Percentiles rank a stretch among this genome's conserved stretches.
phyloP scores from a whole-genome alignment of 1,139 yeast species.

The Debaryomyces nepalensis region DNA sequence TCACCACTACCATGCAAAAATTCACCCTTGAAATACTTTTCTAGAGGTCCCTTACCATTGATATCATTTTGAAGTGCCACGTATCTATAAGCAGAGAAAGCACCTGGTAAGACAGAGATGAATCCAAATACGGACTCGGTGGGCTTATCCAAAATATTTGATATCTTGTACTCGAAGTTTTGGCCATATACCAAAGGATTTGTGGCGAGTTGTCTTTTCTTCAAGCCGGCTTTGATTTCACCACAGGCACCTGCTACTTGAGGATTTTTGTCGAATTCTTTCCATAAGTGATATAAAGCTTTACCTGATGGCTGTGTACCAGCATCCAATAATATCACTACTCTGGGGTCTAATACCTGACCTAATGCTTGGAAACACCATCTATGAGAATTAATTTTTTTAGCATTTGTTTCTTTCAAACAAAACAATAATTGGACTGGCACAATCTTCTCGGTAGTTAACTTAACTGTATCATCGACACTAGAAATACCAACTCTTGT shows the following conservation, averaged over 20 bases:
- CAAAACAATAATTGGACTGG: conserved; percentile 54
- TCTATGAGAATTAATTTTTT: conserved; percentile 53
- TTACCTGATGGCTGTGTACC: conserved; percentile 55
- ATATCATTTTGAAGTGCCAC: conserved; percentile 82
- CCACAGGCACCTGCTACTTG: conserved; percentile 58
- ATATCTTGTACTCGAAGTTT: conserved; percentile 77
- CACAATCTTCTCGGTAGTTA: conserved; percentile 53
- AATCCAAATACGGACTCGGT: conserved; percentile 92
- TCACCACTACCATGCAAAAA: conserved; percentile 52
- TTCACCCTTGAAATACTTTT: conserved; percentile 54
- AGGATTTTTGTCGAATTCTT: conserved; percentile 52
- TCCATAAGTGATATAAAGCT: conserved; percentile 53
- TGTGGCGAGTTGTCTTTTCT: conserved; percentile 45
- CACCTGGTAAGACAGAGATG: conserved; percentile 94
- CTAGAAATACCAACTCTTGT: conserved; percentile 53
- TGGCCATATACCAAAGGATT: conserved; percentile 54
- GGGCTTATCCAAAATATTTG: conserved; percentile 95
- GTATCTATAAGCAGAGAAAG: conserved; percentile 91
- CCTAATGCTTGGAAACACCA: conserved; percentile 58
- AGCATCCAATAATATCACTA: conserved; percentile 50
- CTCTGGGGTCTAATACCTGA: conserved; percentile 48
- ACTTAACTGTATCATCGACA: conserved; percentile 51
- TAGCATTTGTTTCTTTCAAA: conserved; percentile 51
- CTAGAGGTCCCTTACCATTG: conserved; percentile 76
- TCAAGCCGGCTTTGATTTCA: conserved; percentile 50